Conservation (phyloP, 345 rosid species). For the Abelmoschus esculentus region DNA sequence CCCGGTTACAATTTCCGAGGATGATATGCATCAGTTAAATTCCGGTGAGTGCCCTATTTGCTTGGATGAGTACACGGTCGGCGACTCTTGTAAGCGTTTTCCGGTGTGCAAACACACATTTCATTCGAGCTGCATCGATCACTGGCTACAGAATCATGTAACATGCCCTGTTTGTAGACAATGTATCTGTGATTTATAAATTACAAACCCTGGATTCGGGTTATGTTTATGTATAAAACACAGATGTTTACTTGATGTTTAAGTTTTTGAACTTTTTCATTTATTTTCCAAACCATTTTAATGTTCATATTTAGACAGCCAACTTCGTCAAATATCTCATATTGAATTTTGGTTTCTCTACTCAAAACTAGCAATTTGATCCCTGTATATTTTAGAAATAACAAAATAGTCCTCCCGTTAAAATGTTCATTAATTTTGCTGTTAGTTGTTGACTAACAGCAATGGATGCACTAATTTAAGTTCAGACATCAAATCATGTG, state of each 20-base stretch:
- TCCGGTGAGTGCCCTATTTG: conserved; percentile 27
- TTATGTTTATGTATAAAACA: no score
- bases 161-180: conserved; percentile 10
- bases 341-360: no score
- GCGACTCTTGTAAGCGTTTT: conserved; percentile 14
- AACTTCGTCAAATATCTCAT: no score
- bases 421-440: neutral
- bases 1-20: neutral
- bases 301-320: no score
- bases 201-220: neutral
- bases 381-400: neutral
- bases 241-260: no score
- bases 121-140: conserved; percentile 7
- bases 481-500: conserved; percentile 14
- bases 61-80: conserved; percentile 25
- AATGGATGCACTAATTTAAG: conserved; percentile 6
- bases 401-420: no score
- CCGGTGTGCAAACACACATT: conserved; percentile 25
- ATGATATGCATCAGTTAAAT: neutral
- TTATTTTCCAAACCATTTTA: no score
- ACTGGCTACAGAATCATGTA: neutral
- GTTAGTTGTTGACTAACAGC: conserved; percentile 20
- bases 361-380: neutral
- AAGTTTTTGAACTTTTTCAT: no score
- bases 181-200: neutral